Conservation (phyloP, 305 asterid species). For the Fraxinus sp. region DNA sequence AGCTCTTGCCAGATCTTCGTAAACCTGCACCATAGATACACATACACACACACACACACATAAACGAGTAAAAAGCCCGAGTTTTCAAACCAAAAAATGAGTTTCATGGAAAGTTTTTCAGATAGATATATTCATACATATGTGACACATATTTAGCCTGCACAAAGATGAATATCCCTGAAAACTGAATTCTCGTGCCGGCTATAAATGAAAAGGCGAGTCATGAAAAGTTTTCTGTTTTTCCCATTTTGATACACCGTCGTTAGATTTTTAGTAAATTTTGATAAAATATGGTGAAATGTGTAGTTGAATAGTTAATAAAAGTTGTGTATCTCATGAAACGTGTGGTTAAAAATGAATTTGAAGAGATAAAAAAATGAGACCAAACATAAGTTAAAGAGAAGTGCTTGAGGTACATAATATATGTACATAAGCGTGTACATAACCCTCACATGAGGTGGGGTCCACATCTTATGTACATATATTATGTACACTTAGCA, state of each 20-base stretch:
- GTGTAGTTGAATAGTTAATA: neutral
- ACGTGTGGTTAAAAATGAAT: too few species aligned
- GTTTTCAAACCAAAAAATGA: neutral
- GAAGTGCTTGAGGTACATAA: too few species aligned
- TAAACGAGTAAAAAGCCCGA: neutral
- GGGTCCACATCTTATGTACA: too few species aligned
- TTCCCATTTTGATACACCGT: neutral
- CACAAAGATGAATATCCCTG: neutral
- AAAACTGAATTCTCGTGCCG: neutral
- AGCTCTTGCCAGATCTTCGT: conserved; percentile 55
- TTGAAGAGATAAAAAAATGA: neutral
- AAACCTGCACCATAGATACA: neutral
- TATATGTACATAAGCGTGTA: too few species aligned
- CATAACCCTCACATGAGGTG: too few species aligned
- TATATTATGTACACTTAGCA: too few species aligned
- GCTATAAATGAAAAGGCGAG: neutral
- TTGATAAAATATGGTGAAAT: too few species aligned
- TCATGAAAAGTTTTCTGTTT: neutral
- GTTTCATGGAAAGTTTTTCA: neutral
- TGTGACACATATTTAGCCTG: neutral
- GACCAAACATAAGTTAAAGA: neutral
- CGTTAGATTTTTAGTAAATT: neutral
- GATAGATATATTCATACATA: neutral
- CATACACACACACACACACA: neutral
- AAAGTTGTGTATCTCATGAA: neutral